Evolutionary conservation across 2,329 filamentous ascomycete genomes (phyloP), one percentile per base, ranked within the genome.

Genomic region (Aspergillus fumigatiaffinis): DNA sequence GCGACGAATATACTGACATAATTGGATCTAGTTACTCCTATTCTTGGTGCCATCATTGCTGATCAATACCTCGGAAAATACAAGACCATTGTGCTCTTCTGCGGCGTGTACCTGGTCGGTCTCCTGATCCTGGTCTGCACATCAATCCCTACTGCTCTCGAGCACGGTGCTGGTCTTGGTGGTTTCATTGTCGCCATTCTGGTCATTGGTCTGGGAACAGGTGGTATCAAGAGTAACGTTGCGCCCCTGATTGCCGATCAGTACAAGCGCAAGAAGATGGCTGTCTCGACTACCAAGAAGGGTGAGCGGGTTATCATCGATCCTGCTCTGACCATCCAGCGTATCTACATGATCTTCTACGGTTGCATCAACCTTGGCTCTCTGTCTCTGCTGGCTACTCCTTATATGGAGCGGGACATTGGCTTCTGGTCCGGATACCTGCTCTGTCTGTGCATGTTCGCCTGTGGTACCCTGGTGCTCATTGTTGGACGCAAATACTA

Each of bases 301-400:
- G 81, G 80, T 21, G 76, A 83, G 68, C 76, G 79, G 20, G 84
- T 90, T 54, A 80, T 90, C 61, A 82, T 89, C 26, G 87, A 90
- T 63, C 86, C 87, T 0, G 79, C 82, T 42, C 77, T 88, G 54
- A 90, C 87, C 1, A 82, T 87, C 60, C 84, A 87, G 66, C 80
- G 85, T 50, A 85, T 90, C 60, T 90, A 88, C 78, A 88, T 86
- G 85, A 82, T 90, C 68, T 90, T 90, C 76, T 90, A 90, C 74
- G 80, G 82, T 71, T 87, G 84, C 73, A 90, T 91, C 68, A 91
- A 91, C 72, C 64, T 91, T 17, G 89, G 88, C n/a, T 84, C 86
- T 1, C 77, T 92, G 6, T 88, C 84, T 0, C 77, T 84, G 54
- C 80, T 91, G 63, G 85, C 83, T 6, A 90, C 86, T 0, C 84